Evolutionary conservation across 139 green algal species (phyloP), one percentile per base, ranked within the genome.

Genomic region (Chlamydomonas schloesseri): DNA sequence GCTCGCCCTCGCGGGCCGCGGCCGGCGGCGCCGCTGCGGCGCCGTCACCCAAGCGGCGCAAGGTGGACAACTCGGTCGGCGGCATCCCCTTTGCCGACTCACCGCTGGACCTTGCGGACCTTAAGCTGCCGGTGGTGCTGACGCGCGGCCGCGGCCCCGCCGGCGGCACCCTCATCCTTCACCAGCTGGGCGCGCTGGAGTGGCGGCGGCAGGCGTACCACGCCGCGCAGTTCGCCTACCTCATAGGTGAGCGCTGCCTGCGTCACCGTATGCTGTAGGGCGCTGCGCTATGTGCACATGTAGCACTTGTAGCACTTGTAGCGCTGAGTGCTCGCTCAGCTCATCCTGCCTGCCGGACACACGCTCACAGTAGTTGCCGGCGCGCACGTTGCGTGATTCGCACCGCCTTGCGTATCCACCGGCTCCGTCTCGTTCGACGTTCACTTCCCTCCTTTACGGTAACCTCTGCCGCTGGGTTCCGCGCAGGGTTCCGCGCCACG

Each of bases 201-300:
- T 85, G 79, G 50, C 68, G 77, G 80, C 80, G 80, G 24, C 24
- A 28, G 31, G 80, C 9, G 31, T 86, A 86, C 80, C 80, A 86
- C 31, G 57, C 42, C 50, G 60, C 67, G 5, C 23, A 31, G 14
- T 23, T 37, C 31, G 34, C 77, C 11, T 86, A 57, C 47, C 80
- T 68, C 21, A 57, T 86, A 1, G 80, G 80, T 84, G 46, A 74
- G 78, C 42, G 42, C 42, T 50, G 42, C 42, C 8, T 50, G 42
- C n/a, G n/a, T n/a, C n/a, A n/a, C n/a, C n/a, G n/a, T n/a, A n/a
- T n/a, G n/a, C n/a, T n/a, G n/a, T n/a, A n/a, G n/a, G n/a, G n/a
- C n/a, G n/a, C n/a, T n/a, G n/a, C n/a, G n/a, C n/a, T n/a, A n/a
- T n/a, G n/a, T n/a, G n/a, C n/a, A n/a, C n/a, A n/a, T n/a, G n/a